Evolutionary conservation across 1,284 basidiomycete genomes (phyloP).

Genomic region (Kalmanozyma brasiliensis): DNA sequence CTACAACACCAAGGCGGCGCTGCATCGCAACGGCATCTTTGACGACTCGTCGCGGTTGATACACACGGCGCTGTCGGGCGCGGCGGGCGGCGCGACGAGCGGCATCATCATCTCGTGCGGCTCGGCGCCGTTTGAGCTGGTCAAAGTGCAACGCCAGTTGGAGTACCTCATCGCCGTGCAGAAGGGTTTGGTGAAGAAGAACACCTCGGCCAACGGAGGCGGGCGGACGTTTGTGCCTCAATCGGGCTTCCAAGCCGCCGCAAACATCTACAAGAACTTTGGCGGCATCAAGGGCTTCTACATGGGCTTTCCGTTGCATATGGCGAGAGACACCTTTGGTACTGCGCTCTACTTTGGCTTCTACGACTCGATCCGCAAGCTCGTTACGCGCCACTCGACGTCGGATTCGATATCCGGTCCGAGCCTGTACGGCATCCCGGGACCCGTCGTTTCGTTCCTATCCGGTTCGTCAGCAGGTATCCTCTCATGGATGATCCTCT

Average conservation of each 20-base stretch:
- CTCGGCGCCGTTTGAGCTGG: constrained; percentile 82
- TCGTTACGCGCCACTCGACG: constrained; percentile 48
- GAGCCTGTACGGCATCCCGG: constrained; percentile 54
- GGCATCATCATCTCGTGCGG: constrained; percentile 78
- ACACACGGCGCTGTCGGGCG: constrained; percentile 59
- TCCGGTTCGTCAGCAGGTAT: constrained; percentile 64
- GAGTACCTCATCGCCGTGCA: constrained; percentile 90
- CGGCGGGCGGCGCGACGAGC: constrained; percentile 77
- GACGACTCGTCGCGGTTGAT: constrained; percentile 25
- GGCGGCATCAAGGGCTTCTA: constrained; percentile 66
- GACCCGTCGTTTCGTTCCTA: constrained; percentile 63
- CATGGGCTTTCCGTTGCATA: constrained; percentile 62
- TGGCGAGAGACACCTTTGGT: constrained; percentile 57
- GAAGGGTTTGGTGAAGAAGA: constrained; percentile 71
- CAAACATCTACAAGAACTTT: constrained; percentile 61
- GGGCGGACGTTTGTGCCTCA: constrained; percentile 50
- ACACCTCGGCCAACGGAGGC: not conserved
- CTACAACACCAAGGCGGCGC: constrained; percentile 83
- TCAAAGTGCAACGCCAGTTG: constrained; percentile 85
- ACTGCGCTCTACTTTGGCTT: constrained; percentile 65
- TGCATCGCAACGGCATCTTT: constrained; percentile 69
- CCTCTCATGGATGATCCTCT: constrained; percentile 63
- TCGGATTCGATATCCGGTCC: constrained; percentile 25
- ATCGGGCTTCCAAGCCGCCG: constrained; percentile 61
- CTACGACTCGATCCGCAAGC: constrained; percentile 61